A percentile compares a stretch with the other conserved stretches of the same genome.
phyloP scores from a whole-genome alignment of 306 rosid species.

The Coriaria nepalensis region DNA sequence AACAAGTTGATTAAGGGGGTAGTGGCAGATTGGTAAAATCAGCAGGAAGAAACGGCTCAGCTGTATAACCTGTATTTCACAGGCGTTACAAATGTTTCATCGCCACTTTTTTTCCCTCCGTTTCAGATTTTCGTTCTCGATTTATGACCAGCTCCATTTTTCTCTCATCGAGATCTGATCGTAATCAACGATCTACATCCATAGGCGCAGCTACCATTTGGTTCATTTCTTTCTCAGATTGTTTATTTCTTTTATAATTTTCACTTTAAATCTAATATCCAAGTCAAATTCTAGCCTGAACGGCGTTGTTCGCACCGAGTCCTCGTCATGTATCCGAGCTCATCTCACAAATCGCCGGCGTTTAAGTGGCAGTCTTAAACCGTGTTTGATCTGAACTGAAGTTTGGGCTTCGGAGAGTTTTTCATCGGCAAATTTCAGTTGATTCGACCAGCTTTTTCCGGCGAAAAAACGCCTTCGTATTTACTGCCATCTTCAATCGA shows the following conservation, averaged over 20 bases:
- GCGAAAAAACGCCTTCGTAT: no score
- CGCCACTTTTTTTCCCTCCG: slow-evolving; percentile 6
- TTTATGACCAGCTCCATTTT: no score
- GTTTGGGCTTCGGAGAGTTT: no score
- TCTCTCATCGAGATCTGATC: slow-evolving; percentile 22
- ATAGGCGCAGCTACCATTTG: neutral
- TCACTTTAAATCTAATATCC: neutral
- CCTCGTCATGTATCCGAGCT: neutral
- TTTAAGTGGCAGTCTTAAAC: neutral
- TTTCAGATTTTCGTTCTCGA: neutral
- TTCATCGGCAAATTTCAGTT: no score
- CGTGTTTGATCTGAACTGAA: no score
- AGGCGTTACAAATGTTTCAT: slow-evolving; percentile 6
- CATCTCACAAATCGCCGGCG: neutral
- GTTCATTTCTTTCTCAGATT: neutral
- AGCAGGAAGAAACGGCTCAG: neutral
- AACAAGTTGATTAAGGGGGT: no score
- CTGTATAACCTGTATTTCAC: slow-evolving; percentile 1
- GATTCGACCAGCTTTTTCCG: no score
- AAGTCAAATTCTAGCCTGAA: neutral
- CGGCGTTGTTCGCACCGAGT: slow-evolving; percentile 3
- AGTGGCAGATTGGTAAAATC: slow-evolving; percentile 31
- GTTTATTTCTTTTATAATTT: neutral
- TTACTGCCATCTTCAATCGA: no score
- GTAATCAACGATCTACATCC: slow-evolving; percentile 9